A percentile compares a stretch with the other conserved stretches of the same genome.
These are phyloP conservation scores for Aspergillus saccharolyticus DNA, from an alignment of 495 filamentous ascomycete genomes.

Conservation along the genomic window DNA sequence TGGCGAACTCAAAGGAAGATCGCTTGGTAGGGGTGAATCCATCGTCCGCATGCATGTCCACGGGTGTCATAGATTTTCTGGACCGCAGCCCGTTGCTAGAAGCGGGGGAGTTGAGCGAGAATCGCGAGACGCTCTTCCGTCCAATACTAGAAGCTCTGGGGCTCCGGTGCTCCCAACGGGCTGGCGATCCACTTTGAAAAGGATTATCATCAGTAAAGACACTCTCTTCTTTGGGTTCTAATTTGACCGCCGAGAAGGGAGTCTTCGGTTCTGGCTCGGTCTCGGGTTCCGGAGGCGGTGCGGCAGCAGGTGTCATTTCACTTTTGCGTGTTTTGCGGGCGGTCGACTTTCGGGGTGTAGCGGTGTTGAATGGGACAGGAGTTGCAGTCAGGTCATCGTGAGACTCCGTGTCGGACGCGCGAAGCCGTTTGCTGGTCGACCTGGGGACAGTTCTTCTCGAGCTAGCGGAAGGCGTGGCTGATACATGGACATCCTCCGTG, in stretches of 20 bases:
- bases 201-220: constrained; percentile 87
- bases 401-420: constrained; percentile 48
- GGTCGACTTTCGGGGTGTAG: constrained; percentile 38
- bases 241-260: constrained; percentile 33
- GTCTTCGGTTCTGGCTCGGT: constrained; percentile 25
- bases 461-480: constrained; percentile 27
- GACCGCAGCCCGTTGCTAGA: constrained; percentile 33
- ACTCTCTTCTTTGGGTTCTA: constrained; percentile 40
- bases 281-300: constrained; percentile 28
- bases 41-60: constrained; percentile 33
- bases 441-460: constrained; percentile 30
- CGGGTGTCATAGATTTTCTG: constrained; percentile 31
- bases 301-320: constrained; percentile 48
- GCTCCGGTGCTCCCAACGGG: constrained; percentile 27
- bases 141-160: constrained; percentile 23
- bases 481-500: constrained; percentile 27
- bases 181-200: constrained; percentile 79
- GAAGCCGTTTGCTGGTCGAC: constrained; percentile 49
- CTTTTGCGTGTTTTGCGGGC: constrained; percentile 50
- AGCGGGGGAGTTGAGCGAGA: constrained; percentile 31
- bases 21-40: constrained; percentile 27
- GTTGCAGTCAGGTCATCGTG: constrained; percentile 35
- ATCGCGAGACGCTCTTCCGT: constrained; percentile 43
- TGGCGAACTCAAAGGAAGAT: constrained; percentile 47
- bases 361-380: constrained; percentile 25